Conservation (phyloP, 306 rosid species). For the Trifolium repens region DNA sequence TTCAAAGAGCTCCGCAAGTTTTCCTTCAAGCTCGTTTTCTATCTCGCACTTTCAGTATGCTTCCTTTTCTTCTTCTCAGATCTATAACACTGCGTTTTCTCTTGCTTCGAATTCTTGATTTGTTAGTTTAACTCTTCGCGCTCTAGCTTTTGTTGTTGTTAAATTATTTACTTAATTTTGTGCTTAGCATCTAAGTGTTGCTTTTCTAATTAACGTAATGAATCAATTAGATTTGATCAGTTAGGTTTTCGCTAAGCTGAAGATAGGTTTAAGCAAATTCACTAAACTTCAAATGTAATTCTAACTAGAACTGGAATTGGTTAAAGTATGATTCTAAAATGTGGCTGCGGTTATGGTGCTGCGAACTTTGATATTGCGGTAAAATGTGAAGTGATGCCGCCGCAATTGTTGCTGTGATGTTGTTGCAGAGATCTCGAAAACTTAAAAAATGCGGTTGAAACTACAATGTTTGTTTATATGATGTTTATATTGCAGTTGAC, state of each 20-base stretch:
- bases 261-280: slow-evolving; percentile 21
- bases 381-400: not conserved
- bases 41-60: slow-evolving; percentile 87
- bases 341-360: not conserved
- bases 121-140: slow-evolving; percentile 13
- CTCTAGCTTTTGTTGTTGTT: not conserved
- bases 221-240: slow-evolving; percentile 2
- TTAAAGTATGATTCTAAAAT: not conserved
- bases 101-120: slow-evolving; percentile 6
- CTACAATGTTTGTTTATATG: not conserved
- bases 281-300: slow-evolving; percentile 6
- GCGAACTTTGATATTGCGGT: not conserved
- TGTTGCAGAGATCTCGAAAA: not conserved
- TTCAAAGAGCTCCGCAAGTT: slow-evolving; percentile 99
- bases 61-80: slow-evolving; percentile 27
- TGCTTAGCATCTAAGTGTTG: slow-evolving; percentile 14
- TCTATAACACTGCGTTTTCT: slow-evolving; percentile 36
- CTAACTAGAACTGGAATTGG: slow-evolving; percentile 9
- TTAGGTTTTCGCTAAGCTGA: not conserved
- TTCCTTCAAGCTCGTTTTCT: slow-evolving; percentile 98
- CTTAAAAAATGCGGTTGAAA: not conserved
- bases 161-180: slow-evolving; percentile 22
- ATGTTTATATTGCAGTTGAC: not conserved
- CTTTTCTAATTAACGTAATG: slow-evolving; percentile 12
- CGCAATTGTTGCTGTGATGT: not conserved